phyloP scores from a whole-genome alignment of 495 filamentous ascomycete genomes.

The Cryomyces minteri region DNA sequence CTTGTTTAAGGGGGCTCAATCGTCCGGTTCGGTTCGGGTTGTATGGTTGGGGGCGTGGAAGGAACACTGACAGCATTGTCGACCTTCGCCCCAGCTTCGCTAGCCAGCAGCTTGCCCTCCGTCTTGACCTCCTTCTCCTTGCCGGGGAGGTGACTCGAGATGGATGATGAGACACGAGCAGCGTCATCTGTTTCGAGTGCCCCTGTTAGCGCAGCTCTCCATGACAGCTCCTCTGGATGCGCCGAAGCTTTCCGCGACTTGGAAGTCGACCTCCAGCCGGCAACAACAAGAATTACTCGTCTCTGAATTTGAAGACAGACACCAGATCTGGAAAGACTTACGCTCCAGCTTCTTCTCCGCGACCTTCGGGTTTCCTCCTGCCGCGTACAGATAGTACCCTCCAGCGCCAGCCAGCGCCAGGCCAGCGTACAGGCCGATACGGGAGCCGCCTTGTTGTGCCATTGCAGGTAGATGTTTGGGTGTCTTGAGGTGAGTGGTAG shows the following conservation, averaged over 20 bases:
- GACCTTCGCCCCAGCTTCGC: constrained; percentile 32
- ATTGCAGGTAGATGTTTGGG: no score
- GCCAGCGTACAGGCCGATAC: constrained; percentile 15
- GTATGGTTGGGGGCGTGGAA: neutral
- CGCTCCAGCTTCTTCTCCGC: constrained; percentile 72
- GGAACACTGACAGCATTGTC: constrained; percentile 32
- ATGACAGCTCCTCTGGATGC: no score
- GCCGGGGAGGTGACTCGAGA: constrained; percentile 42
- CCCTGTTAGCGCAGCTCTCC: constrained; percentile 4
- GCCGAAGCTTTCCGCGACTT: no score
- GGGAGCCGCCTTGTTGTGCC: no score
- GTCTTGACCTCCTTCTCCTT: constrained; percentile 31
- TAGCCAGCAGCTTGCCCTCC: constrained; percentile 28
- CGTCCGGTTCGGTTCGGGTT: neutral
- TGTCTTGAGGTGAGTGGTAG: no score
- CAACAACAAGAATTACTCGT: neutral
- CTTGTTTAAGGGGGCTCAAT: no score
- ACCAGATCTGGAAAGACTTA: constrained; percentile 20
- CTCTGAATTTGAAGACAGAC: constrained; percentile 1
- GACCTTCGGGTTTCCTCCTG: constrained; percentile 63
- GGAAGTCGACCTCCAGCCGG: no score
- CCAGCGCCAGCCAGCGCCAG: constrained; percentile 43
- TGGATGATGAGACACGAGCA: constrained; percentile 39
- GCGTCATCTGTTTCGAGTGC: constrained; percentile 33
- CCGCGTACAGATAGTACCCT: constrained; percentile 84